These are phyloP conservation scores for Arthonia radiata DNA, from an alignment of 495 filamentous ascomycete genomes.

Conservation along the genomic window DNA sequence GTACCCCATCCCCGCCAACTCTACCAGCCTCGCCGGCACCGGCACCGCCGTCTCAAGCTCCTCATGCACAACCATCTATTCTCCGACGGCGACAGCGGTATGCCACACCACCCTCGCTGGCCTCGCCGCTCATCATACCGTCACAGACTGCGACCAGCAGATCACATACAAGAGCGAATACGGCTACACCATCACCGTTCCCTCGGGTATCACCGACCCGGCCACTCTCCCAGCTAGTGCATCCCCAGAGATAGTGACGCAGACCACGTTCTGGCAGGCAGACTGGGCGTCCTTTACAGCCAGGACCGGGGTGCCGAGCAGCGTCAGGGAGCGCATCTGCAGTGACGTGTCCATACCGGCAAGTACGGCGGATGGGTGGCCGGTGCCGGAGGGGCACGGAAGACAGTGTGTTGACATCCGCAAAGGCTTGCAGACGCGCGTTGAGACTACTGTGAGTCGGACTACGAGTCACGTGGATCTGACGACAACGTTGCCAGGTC, in stretches of 20 bases:
- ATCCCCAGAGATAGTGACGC: conserved; percentile 7
- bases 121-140: conserved; percentile 7
- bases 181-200: conserved; percentile 9
- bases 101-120: conserved; percentile 13
- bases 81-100: conserved; percentile 8
- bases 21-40: no score
- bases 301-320: conserved; percentile 7
- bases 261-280: conserved; percentile 13
- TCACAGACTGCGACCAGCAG: conserved; percentile 12
- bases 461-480: conserved; percentile 8
- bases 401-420: conserved; percentile 10
- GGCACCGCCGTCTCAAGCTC: no score
- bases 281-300: conserved; percentile 12
- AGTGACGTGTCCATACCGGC: conserved; percentile 3
- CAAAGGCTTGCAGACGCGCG: conserved; percentile 10
- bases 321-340: conserved; percentile 12
- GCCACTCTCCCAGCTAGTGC: conserved; percentile 8
- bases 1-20: no score
- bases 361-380: no score
- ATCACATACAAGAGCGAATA: conserved; percentile 15
- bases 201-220: conserved; percentile 5
- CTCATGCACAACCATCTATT: conserved; percentile 8
- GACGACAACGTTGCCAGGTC: conserved; percentile 10
- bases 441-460: conserved; percentile 8
- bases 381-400: conserved; percentile 8